Evolutionary conservation across 306 rosid species (phyloP), one percentile per base, ranked within the genome.

Genomic region (Casuarina glauca): DNA sequence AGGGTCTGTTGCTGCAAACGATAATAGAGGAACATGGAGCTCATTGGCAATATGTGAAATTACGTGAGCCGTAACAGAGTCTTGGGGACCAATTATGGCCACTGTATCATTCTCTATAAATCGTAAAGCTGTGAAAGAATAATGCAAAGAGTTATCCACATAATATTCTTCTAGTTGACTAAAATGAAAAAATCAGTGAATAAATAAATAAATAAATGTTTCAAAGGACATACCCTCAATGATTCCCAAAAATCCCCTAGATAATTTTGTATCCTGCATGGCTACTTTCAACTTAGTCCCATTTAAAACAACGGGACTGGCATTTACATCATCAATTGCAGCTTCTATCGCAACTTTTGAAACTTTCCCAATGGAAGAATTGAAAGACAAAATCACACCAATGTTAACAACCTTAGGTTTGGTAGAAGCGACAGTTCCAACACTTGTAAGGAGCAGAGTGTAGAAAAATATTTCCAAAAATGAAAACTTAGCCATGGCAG

Each of bases 1-100:
- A n/a, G 99, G 99, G 77, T 96, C 98, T 9, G 92, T 69, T 17
- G 97, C 99, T 3, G 94, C 26, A 77, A 89, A 91, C 17, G 99
- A 91, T 51, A 96, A 54, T 55, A 96, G 76, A 69, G 97, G 99
- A 45, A 91, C 91, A 67, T 86, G 96, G 78, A 96, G 91, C 86
- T 93, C 96, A 44, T 89, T 90, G 50, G 98, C 97, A 81, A 96
- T 91, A 69, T 91, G 97, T 74, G 97, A 84, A 87, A 96, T 84
- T 49, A 88, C 87, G 89, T 96, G 98, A 82, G 98, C 98, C 45
- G 89, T 89, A 74, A 84, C 90, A 64, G 97, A 95, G 62, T 80
- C 79, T 74, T 86, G 98, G 6, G 99, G 97, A 8, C 99, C 99
- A 80, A 96, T 90, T 85, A 96, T 89, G 49, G 99, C 99, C 79